Evolutionary conservation across 768 basidiomycete species (phyloP).

Genomic region (Termitomyces sp.): DNA sequence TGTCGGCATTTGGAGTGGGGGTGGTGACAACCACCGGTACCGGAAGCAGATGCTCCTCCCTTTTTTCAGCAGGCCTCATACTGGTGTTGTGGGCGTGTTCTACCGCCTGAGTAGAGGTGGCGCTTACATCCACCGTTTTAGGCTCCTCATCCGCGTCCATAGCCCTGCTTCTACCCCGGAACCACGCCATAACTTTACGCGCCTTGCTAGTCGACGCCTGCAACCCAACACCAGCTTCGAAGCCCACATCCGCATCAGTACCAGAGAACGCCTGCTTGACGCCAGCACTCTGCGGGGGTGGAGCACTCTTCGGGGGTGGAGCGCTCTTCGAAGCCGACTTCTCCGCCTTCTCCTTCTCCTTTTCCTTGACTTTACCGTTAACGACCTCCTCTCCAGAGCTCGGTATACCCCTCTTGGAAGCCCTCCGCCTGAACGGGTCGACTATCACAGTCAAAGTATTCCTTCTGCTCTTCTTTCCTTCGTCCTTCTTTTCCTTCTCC

Average conservation of each 20-base stretch:
- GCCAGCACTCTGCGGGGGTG: slow-evolving; percentile 12
- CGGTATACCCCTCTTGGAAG: slow-evolving; percentile 29
- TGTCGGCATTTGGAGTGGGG: slow-evolving; percentile 15
- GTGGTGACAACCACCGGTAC: slow-evolving; percentile 41
- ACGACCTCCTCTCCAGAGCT: slow-evolving; percentile 21
- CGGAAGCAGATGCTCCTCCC: slow-evolving; percentile 21
- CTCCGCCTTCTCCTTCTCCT: slow-evolving; percentile 2
- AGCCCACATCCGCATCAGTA: slow-evolving; percentile 28
- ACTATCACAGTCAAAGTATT: slow-evolving; percentile 90
- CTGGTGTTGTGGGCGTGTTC: slow-evolving; percentile 19
- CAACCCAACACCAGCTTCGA: slow-evolving; percentile 34
- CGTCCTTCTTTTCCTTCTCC: slow-evolving; percentile 22
- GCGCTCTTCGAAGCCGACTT: slow-evolving; percentile 1
- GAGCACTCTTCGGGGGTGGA: slow-evolving; percentile 12
- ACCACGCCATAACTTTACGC: slow-evolving; percentile 98
- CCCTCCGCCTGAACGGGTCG: slow-evolving; percentile 62
- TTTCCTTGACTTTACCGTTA: slow-evolving; percentile 3
- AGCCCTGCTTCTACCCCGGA: slow-evolving; percentile 68
- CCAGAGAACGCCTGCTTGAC: slow-evolving; percentile 14
- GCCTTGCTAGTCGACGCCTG: slow-evolving; percentile 84
- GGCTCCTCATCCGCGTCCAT: slow-evolving; percentile 18
- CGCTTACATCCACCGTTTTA: slow-evolving; percentile 15
- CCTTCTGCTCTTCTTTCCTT: slow-evolving; percentile 59
- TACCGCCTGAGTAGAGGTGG: slow-evolving; percentile 25
- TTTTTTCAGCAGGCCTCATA: not conserved